A percentile compares a stretch with the other conserved stretches of the same genome.
Conservation (phyloP, 768 basidiomycete species). For the Mycena filopes region DNA sequence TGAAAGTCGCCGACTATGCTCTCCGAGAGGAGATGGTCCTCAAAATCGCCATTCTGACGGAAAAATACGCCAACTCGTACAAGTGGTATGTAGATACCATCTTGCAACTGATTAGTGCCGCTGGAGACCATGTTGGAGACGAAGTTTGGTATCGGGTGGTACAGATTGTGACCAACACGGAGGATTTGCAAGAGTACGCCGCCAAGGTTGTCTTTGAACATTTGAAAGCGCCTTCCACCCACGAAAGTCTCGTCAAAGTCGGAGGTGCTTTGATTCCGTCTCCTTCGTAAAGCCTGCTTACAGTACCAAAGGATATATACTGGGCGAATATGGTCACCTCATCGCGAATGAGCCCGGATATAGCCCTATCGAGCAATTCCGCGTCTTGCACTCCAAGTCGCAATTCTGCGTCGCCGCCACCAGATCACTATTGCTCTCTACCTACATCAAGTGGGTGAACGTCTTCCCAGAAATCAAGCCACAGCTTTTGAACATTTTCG, state of each 20-base stretch:
- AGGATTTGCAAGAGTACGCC: conserved; percentile 96
- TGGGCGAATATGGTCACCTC: conserved; percentile 98
- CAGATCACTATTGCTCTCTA: conserved; percentile 91
- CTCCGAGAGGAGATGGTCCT: conserved; percentile 98
- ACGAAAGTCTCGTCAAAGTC: conserved; percentile 95
- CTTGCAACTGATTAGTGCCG: conserved; percentile 93
- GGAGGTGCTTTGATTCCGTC: conserved; percentile 68
- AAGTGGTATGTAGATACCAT: conserved; percentile 99
- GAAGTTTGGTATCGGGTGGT: conserved; percentile 99
- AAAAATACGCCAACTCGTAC: conserved; percentile 96
- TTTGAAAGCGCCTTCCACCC: conserved; percentile 83
- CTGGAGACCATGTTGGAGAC: conserved; percentile 98
- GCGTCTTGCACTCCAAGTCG: conserved; percentile 91
- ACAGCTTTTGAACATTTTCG: conserved; percentile 93
- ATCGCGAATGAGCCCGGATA: conserved; percentile 96
- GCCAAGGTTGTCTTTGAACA: conserved; percentile 93
- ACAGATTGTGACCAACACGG: conserved; percentile 98
- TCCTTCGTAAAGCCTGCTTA: conserved; percentile 4
- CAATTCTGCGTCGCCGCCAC: conserved; percentile 94
- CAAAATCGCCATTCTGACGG: conserved; percentile 98
- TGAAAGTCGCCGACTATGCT: conserved; percentile 96
- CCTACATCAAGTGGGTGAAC: conserved; percentile 99
- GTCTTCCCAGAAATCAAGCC: conserved; percentile 98
- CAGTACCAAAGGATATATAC: conserved; percentile 78
- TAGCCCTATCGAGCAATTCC: conserved; percentile 95